These are phyloP conservation scores for Fusarium odoratissimum DNA, from an alignment of 2,329 filamentous ascomycete species.

Conservation along the genomic window DNA sequence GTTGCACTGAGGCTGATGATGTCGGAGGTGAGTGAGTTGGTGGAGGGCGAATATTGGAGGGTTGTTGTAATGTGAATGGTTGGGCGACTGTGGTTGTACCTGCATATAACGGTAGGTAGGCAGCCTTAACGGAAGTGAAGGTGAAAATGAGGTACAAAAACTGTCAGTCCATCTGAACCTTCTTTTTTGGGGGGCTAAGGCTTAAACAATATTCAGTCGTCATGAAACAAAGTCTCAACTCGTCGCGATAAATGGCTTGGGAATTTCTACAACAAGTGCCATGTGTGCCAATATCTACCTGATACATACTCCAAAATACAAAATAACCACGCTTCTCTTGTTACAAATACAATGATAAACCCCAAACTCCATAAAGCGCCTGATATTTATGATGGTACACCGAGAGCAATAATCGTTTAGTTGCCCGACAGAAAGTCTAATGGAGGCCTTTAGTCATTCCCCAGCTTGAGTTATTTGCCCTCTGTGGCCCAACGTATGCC, in stretches of 20 bases:
- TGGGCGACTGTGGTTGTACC: constrained; percentile 6
- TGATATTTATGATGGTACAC: background rate
- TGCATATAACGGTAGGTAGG: constrained; percentile 11
- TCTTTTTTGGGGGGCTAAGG: background rate
- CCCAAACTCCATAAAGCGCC: constrained; percentile 28
- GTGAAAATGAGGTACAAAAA: background rate
- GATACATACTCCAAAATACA: constrained; percentile 4
- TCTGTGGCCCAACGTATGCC: background rate
- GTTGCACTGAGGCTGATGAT: constrained; percentile 12
- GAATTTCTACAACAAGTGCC: background rate
- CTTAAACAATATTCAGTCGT: background rate
- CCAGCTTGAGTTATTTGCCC: background rate
- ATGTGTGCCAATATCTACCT: constrained; percentile 4
- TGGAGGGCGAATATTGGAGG: background rate
- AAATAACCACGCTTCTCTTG: constrained; percentile 3
- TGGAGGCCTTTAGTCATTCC: background rate
- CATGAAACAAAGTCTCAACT: background rate
- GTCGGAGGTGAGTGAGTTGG: constrained; percentile 2
- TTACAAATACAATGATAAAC: constrained; percentile 8
- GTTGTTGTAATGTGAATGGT: background rate
- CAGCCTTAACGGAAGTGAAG: background rate
- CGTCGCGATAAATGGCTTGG: background rate
- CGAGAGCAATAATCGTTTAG: background rate
- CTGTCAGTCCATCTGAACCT: background rate
- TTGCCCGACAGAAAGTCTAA: background rate